Evolutionary conservation across 2,329 filamentous ascomycete genomes (phyloP).

Genomic region (Rhexocercosporidium sp.): DNA sequence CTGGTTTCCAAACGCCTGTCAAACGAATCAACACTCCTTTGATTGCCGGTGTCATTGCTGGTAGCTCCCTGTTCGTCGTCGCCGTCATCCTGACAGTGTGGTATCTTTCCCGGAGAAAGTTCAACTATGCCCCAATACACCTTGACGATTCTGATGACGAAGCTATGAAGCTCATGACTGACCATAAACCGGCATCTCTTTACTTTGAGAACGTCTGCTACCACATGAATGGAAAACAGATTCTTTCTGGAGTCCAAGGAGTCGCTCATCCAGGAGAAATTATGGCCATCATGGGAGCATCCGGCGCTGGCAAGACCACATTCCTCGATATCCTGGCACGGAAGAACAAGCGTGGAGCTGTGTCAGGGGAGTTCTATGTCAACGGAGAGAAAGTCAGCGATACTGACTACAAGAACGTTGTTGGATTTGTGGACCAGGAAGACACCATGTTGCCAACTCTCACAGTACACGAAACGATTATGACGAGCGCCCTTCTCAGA

Average conservation of each 20-base stretch:
- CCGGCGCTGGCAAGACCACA: constrained; percentile 95
- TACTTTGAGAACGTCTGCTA: constrained; percentile 91
- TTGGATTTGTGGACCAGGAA: constrained; percentile 98
- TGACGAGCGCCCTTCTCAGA: constrained; percentile 89
- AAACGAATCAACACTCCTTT: constrained; percentile 97
- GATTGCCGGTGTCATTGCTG: constrained; percentile 91
- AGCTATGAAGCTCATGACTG: constrained; percentile 81
- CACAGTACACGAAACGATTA: constrained; percentile 96
- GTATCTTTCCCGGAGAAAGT: constrained; percentile 81
- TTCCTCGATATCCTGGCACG: constrained; percentile 95
- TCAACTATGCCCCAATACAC: constrained; percentile 74
- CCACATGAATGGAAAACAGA: constrained; percentile 83
- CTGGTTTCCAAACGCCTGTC: constrained; percentile 85
- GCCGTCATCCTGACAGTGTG: constrained; percentile 81
- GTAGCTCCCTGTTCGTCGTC: constrained; percentile 85
- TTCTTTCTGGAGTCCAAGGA: constrained; percentile 80
- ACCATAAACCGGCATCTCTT: constrained; percentile 88
- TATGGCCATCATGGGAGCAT: constrained; percentile 97
- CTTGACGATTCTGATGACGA: constrained; percentile 92
- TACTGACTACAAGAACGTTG: constrained; percentile 84
- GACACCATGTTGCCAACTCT: constrained; percentile 95
- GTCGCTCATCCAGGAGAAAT: constrained; percentile 94
- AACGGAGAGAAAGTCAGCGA: constrained; percentile 91
- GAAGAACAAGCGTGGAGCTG: constrained; percentile 90
- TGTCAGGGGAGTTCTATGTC: constrained; percentile 83